Conservation (phyloP, 345 rosid species). For the Iberis pinnata region DNA sequence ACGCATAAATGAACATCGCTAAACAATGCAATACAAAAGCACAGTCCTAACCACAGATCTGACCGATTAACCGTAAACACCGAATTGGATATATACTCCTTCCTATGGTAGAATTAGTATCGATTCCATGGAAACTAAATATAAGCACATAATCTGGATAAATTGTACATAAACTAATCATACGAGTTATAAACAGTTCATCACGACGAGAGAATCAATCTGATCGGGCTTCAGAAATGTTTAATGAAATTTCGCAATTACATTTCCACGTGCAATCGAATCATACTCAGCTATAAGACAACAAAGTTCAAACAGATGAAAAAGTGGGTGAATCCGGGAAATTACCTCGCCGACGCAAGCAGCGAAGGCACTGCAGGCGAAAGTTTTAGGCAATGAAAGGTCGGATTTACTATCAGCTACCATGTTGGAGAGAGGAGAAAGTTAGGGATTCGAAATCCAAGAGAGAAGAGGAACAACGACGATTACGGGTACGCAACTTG, state of each 20-base stretch:
- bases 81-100: not conserved
- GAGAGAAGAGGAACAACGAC: slow-evolving; percentile 16
- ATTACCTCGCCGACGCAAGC: slow-evolving; percentile 92
- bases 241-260: not conserved
- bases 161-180: too few species aligned
- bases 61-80: not conserved
- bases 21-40: not conserved
- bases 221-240: not conserved
- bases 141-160: not conserved
- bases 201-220: slow-evolving; percentile 4
- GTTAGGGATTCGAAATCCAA: slow-evolving; percentile 20
- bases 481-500: slow-evolving; percentile 28
- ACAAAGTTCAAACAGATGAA: not conserved
- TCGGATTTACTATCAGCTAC: slow-evolving; percentile 79
- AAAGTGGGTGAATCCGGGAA: not conserved
- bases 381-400: slow-evolving; percentile 72
- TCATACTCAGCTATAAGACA: not conserved
- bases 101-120: not conserved
- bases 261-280: slow-evolving; percentile 16
- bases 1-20: not conserved
- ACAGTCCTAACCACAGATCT: slow-evolving; percentile 10
- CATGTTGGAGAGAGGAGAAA: slow-evolving; percentile 36
- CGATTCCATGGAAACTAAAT: not conserved
- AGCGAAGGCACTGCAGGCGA: slow-evolving; percentile 88
- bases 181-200: not conserved